These are phyloP conservation scores for Hanseniaspora clermontiae DNA, from an alignment of 805 yeast species.

Conservation along the genomic window DNA sequence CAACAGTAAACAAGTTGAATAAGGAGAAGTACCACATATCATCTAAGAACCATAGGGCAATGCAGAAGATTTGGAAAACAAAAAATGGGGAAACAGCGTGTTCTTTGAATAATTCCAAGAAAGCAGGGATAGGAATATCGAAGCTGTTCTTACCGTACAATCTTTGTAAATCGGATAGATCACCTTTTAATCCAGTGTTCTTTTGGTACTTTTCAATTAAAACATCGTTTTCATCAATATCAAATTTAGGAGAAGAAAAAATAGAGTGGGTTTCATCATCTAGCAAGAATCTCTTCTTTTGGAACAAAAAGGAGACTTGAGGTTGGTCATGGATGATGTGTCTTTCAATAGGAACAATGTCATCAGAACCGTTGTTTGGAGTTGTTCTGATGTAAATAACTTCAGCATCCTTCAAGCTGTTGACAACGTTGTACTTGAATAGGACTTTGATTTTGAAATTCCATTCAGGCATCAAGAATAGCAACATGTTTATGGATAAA, in stretches of 20 bases:
- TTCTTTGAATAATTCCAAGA: constrained; percentile 80
- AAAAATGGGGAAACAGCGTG: constrained; percentile 98
- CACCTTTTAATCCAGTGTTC: constrained; percentile 44
- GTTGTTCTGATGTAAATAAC: constrained; percentile 68
- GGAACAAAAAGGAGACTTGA: constrained; percentile 68
- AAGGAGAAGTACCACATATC: constrained; percentile 93
- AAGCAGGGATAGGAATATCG: constrained; percentile 91
- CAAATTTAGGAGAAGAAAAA: constrained; percentile 73
- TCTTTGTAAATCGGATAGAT: constrained; percentile 38
- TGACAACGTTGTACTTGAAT: constrained; percentile 53
- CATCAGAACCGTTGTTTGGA: constrained; percentile 76
- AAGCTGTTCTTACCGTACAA: constrained; percentile 75
- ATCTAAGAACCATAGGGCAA: constrained; percentile 90
- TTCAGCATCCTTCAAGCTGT: constrained; percentile 48
- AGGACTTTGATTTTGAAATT: constrained; percentile 53
- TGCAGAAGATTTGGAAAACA: constrained; percentile 91
- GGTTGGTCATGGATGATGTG: constrained; percentile 42
- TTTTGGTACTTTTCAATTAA: constrained; percentile 42
- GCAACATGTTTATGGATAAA: constrained; percentile 56
- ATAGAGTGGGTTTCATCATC: constrained; percentile 34
- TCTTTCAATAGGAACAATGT: constrained; percentile 53
- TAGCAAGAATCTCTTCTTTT: constrained; percentile 79
- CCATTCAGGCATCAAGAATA: constrained; percentile 93
- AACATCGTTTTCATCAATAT: constrained; percentile 44
- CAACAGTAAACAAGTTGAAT: constrained; percentile 81